Percentiles rank a stretch among this genome's conserved stretches.
phyloP scores from a whole-genome alignment of 225 moss, liverwort and hornwort genomes.

The Marchantia paleacea region DNA sequence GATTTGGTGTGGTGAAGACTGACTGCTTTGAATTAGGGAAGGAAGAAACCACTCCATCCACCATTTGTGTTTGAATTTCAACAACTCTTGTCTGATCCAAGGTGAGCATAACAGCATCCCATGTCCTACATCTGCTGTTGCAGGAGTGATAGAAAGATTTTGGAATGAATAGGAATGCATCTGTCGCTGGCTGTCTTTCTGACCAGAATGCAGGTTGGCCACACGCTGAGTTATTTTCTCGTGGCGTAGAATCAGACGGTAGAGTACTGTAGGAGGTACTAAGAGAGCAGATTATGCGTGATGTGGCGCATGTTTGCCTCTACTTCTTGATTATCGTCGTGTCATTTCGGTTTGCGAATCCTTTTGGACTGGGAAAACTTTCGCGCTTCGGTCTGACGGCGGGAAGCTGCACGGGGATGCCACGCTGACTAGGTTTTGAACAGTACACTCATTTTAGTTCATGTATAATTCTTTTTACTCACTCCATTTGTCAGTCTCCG shows the following conservation, averaged over 20 bases:
- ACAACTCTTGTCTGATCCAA: not conserved
- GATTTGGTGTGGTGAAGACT: too few relatives aligned
- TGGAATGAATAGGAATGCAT: not conserved
- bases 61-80: not conserved
- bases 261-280: not conserved
- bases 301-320: not conserved
- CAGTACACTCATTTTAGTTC: not conserved
- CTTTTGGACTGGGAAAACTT: not conserved
- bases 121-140: not conserved
- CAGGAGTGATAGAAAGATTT: not conserved
- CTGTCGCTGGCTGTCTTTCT: not conserved
- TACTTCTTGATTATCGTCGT: not conserved
- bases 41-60: not conserved
- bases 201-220: not conserved
- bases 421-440: conserved; percentile 5
- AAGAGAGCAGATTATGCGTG: not conserved
- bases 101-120: not conserved
- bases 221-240: not conserved
- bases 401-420: conserved; percentile 5
- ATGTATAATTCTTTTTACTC: not conserved
- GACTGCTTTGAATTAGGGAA: not conserved
- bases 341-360: not conserved
- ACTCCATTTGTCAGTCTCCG: not conserved
- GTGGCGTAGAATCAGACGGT: not conserved
- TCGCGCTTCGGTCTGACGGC: not conserved